Base-by-base conservation (phyloP, 805 yeast genomes). In the Lipomyces sp. region DNA sequence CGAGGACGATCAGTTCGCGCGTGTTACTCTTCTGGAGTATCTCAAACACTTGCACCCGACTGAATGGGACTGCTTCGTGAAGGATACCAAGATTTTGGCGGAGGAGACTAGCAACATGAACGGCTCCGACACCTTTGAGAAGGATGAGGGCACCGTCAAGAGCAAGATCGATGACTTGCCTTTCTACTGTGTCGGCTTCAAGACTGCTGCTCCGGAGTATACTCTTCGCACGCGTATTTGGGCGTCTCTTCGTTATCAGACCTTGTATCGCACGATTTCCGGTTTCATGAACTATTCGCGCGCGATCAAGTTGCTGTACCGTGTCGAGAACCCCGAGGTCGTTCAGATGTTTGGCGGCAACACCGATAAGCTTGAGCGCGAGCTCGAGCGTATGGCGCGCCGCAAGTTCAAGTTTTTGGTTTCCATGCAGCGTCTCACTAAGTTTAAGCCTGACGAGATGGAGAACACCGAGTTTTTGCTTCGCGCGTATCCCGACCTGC, bases 271-370 rank as follows among this genome's bases (percentile, higher is more conserved):
- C 71, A 93, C 98, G 42, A 91, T 91, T 46, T 86, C 96, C 49
- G 98, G 98, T 65, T 93, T 91, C 75, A 91, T 91, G 98, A 93
- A 91, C 74, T 91, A 91, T 69, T 85, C 96, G 28, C 84, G 96
- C 70, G 98, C 98, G 28, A 88, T 91, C 65, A 93, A 90, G 71
- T 74, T 91, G 64, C 76, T 91, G 53, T 89, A 88, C 75, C 84
- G 95, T 73, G 95, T 93, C 63, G 98, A 93, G 71, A 86, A 87
- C 70, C 95, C 95, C 39, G 95, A 86, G 69, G 82, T 88, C 68
- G 95, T 90, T 55, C 97, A 93, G 76, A 88, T 90, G 89, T 91
- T 90, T 68, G 98, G 97, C 63, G 98, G 98, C 63, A 95, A 91
- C 69, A 95, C 97, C 53, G 98, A 91, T 74, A 95, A 95, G 63